Evolutionary conservation across 345 rosid species (phyloP).

Genomic region (Syzygium aqueum): DNA sequence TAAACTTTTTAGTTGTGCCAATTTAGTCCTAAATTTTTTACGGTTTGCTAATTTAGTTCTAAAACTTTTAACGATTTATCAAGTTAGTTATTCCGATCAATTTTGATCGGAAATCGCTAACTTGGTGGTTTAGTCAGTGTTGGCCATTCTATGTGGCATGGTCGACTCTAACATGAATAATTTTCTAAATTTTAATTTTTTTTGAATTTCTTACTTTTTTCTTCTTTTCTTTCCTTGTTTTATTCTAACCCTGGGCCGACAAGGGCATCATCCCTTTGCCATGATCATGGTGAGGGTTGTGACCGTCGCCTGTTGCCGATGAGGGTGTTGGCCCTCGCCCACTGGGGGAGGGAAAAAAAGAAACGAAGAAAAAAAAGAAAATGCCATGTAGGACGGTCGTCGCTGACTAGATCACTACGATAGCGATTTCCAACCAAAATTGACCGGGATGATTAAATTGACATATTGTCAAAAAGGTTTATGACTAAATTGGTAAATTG

Average conservation of each 20-base stretch:
- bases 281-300: fast-evolving
- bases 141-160: fast-evolving
- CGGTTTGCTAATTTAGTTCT: background rate
- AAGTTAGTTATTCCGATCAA: background rate
- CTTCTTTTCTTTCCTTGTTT: background rate
- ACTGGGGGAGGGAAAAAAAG: background rate
- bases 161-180: fast-evolving
- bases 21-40: fast-evolving
- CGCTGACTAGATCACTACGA: fast-evolving
- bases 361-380: fast-evolving
- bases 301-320: fast-evolving
- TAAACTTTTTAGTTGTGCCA: fast-evolving
- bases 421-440: fast-evolving
- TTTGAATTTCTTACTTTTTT: background rate
- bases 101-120: fast-evolving
- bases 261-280: too few relatives aligned
- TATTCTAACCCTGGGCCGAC: background rate
- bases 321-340: background rate
- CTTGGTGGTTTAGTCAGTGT: fast-evolving
- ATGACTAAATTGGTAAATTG: fast-evolving
- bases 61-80: background rate
- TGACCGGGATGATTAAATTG: background rate
- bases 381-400: fast-evolving
- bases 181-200: too few relatives aligned
- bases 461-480: background rate